Evolutionary conservation across 768 basidiomycete species (phyloP), one percentile per base, ranked within the genome.

Genomic region (Trametes coccinea): DNA sequence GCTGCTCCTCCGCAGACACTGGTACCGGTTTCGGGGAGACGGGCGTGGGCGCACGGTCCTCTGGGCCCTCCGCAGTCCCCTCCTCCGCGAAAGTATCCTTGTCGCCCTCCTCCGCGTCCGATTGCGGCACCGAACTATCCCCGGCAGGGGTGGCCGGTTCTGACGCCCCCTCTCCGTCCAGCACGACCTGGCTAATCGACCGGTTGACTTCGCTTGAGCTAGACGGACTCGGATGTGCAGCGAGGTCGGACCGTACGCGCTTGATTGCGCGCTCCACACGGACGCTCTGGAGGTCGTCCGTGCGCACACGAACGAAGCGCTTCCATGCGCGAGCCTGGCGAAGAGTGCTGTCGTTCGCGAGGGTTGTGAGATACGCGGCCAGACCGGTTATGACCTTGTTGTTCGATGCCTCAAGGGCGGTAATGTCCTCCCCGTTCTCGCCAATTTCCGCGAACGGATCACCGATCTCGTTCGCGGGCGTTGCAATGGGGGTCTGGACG

Each of bases 241-340:
- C 91, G 22, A 93, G 78, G 76, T 95, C 93, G 47, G 90, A 92
- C 56, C 92, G 79, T 17, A 92, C 90, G 31, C 91, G 86, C 77
- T 93, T 93, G 75, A 95, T 90, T 4, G 93, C 89, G 64, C 92
- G 82, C 77, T 95, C 92, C 43, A 90, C 86, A 46, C 93, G 85
- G 5, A 88, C 87, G 67, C 92, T 93, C 77, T 95, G 88, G 53
- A 95, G 75, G 73, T 96, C 94, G 69, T 95, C 93, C 3, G 86
- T 89, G 58, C 93, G 82, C 7, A 94, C 91, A 48, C 86, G 80
- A 57, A 95, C 89, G 67, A 96, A 96, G 14, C 88, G 84, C 70
- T 88, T 90, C 93, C 93, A 96, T 2, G 84, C 78, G 46, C 86
- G 82, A 17, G 85, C 77, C 56, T 82, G 81, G 39, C 90, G 85